These are phyloP conservation scores for Globisporangium camurandrum DNA, from an alignment of 352 stramenopile genomes.

Conservation along the genomic window DNA sequence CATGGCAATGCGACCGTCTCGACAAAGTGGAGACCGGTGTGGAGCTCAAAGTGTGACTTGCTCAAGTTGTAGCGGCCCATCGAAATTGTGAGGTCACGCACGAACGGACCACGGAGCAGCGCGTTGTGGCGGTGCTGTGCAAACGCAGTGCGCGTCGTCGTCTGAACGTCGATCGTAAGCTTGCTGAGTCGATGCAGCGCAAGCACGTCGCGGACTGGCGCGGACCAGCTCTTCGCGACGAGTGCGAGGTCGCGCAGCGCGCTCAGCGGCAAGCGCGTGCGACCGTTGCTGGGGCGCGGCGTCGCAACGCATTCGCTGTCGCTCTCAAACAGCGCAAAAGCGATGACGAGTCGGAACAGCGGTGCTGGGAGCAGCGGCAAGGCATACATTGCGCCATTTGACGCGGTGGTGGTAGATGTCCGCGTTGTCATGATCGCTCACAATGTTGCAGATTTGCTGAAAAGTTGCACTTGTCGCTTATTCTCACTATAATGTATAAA, in stretches of 20 bases:
- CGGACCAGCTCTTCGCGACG: slow-evolving; percentile 24
- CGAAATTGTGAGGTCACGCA: slow-evolving; percentile 21
- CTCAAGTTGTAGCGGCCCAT: slow-evolving; percentile 16
- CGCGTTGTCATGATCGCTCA: not conserved
- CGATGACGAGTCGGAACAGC: slow-evolving; percentile 24
- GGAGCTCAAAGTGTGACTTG: slow-evolving; percentile 19
- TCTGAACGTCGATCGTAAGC: slow-evolving; percentile 25
- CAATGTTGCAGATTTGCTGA: too few species aligned
- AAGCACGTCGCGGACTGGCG: slow-evolving; percentile 23
- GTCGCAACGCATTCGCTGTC: slow-evolving; percentile 13
- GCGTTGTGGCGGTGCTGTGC: slow-evolving; percentile 7
- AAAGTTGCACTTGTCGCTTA: too few species aligned
- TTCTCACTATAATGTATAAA: too few species aligned
- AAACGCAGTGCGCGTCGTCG: slow-evolving; percentile 17
- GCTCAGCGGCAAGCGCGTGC: slow-evolving; percentile 2
- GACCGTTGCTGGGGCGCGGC: too few species aligned
- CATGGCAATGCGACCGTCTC: slow-evolving; percentile 27
- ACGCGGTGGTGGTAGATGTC: not conserved
- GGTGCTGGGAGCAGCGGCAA: slow-evolving; percentile 18
- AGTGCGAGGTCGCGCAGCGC: slow-evolving; percentile 20
- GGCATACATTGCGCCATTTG: not conserved
- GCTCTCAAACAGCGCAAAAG: slow-evolving; percentile 18
- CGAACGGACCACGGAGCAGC: slow-evolving; percentile 16
- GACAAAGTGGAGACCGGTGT: slow-evolving; percentile 15
- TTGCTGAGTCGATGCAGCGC: slow-evolving; percentile 17